A percentile compares a stretch with the other conserved stretches of the same genome.
Evolutionary conservation across 192 early-diverging fungal genomes (phyloP).

Genomic region (Gryganskiella cystojenkinii): DNA sequence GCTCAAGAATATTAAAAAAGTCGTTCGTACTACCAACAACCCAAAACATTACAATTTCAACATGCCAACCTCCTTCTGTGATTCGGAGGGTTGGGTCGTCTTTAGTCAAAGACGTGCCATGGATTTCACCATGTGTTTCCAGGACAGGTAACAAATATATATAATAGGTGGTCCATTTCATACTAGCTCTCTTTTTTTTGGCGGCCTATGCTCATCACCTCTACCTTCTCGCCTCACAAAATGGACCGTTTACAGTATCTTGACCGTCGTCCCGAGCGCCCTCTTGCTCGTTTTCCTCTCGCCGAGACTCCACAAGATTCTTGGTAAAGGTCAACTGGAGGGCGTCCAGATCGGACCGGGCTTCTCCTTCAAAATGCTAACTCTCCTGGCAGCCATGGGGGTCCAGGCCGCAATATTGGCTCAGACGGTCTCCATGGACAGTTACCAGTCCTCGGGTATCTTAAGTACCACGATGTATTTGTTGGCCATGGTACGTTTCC

Average conservation of each 20-base stretch:
- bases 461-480: constrained; percentile 30
- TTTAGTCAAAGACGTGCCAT: constrained; percentile 37
- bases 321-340: constrained; percentile 29
- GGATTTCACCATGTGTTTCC: constrained; percentile 47
- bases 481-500: constrained; percentile 18
- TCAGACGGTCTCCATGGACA: neutral
- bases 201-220: neutral
- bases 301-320: constrained; percentile 22
- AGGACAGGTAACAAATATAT: constrained; percentile 25
- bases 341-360: constrained; percentile 1
- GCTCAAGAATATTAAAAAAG: too few species aligned
- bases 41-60: neutral
- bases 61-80: constrained; percentile 27
- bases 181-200: neutral
- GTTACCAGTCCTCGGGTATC: constrained; percentile 7
- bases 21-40: too few species aligned
- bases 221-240: neutral
- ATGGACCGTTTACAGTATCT: constrained; percentile 1
- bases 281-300: constrained; percentile 16
- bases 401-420: constrained; percentile 26
- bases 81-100: constrained; percentile 33
- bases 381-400: constrained; percentile 5
- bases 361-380: constrained; percentile 17
- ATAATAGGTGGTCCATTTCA: neutral
- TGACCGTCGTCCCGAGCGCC: constrained; percentile 21